Evolutionary conservation across 106 monocot genomes (phyloP), one percentile per base, ranked within the genome.

Genomic region (Phalaenopsis aphrodite): DNA sequence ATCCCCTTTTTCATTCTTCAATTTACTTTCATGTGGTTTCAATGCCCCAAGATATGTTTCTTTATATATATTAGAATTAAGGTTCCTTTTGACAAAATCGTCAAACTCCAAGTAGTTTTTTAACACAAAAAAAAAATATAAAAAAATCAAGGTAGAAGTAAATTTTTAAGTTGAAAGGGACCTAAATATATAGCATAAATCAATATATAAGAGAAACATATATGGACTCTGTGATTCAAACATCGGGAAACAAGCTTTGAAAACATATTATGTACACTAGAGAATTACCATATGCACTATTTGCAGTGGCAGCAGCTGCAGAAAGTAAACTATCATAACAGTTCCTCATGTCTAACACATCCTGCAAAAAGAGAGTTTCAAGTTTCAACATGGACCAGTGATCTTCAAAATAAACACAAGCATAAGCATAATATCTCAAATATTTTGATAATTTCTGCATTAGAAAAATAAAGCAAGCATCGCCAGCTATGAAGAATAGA

Each of bases 261-360:
- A 30, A 71, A 39, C 71, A 21, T 16, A 71, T 74, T 19, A 74
- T 19, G 37, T 43, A 45, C 19, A 18, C 16, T 75, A 12, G 17
- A 71, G 19, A 74, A 19, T 57, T 88, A 94, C 94, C 94, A 85
- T 88, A 90, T 85, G 96, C 96, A 92, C 93, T 92, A 85, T 93
- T 94, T 79, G 91, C 93, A 55, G 90, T 87, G 14, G 93, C 88
- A 77, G 93, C 93, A 41, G 93, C 96, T 7, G 88, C 93, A 79
- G 86, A 88, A 41, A 93, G 83, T 30, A 96, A 80, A 73, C 87
- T 84, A 81, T 96, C 96, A 84, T 96, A 96, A 52, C 88, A 89
- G 65, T 84, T 86, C 85, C 83, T 91, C 91, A 96, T 93, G 48
- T 96, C 90, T 46, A 72, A 72, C 91, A 96, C 90, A 58, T 93